Base-by-base conservation (phyloP, 2,329 filamentous ascomycete species). In the Apiospora kogelbergensis region DNA sequence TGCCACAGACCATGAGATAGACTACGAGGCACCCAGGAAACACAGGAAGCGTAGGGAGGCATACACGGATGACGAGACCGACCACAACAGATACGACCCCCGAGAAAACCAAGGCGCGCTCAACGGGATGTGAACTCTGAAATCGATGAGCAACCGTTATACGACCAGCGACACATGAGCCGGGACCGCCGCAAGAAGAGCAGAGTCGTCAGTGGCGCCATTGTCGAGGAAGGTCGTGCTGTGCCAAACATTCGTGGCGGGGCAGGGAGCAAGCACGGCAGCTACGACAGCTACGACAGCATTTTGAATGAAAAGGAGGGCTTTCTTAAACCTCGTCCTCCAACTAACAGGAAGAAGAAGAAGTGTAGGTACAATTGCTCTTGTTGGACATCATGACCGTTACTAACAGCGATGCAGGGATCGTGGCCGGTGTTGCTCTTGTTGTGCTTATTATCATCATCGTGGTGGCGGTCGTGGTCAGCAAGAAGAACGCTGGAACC, bases 131-230 rank as follows among this genome's bases (percentile, higher is more conserved):
- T 57, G 65, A 69, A 66, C 68, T 74, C 60, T 67, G 75, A 71
- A 69, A 78, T 67, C 70, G 74, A 69, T 73, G 74, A 45, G 66
- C 76, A 70, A 70, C 73, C 67, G 71, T 74, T 67, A 73, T 80
- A 70, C 70, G 63, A 79, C 41, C 74, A 76, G 60, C 77, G 81
- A 13, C 77, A 81, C 13, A 77, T 80, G 48, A 82, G 73, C 71
- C 78, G 78, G 17, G 77, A 76, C 67, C 80, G 81, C 65, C 78
- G 79, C 53, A 85, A 84, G 72, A 88, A 89, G 75, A 85, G 84
- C 68, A 83, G 91, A 70, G 84, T 92, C n/a, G 90, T 91, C 24
- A 93, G 91, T 71, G 91, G 91, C 24, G 89, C 90, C 0, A 80
- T 91, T 22, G 81, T 92, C 73, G 91, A 93, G 75, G 91, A 93